Evolutionary conservation across 306 rosid genomes (phyloP).

Genomic region (Quercus mongolica): DNA sequence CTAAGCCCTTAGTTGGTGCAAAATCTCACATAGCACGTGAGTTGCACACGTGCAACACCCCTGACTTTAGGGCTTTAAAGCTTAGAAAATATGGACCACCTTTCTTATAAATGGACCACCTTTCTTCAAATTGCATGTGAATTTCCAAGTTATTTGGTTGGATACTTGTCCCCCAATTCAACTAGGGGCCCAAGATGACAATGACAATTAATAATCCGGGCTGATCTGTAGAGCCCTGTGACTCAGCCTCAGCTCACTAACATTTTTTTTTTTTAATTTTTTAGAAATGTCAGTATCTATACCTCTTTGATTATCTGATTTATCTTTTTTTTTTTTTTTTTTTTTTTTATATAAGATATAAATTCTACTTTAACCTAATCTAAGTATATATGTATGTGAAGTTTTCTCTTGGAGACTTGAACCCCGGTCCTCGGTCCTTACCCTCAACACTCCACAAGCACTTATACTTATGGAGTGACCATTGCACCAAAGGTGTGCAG

Average conservation of each 20-base stretch:
- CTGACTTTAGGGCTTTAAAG: neutral
- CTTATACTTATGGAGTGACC: no score
- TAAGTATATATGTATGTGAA: no score
- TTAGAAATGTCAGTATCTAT: no score
- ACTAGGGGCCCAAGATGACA: neutral
- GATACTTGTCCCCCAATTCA: neutral
- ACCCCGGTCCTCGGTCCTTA: no score
- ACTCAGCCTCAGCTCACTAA: neutral
- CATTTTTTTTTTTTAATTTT: no score
- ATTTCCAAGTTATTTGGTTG: neutral
- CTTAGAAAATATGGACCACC: constrained; percentile 1
- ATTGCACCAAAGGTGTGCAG: no score
- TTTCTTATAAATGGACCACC: neutral
- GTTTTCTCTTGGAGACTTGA: no score
- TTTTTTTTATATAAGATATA: no score
- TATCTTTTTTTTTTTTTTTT: no score
- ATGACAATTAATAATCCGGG: neutral
- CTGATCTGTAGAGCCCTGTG: neutral
- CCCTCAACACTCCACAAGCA: no score
- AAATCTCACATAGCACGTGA: constrained; percentile 28
- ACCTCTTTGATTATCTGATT: no score
- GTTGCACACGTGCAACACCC: constrained; percentile 30
- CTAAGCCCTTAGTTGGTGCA: neutral
- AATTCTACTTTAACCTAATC: no score
- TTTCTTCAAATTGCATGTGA: neutral